These are phyloP conservation scores for Sorghum bicolor DNA, from an alignment of 176 grass and related monocot species.

Conservation along the genomic window Sorghum_bicolor_NCBIv3 NC_012870.2:2182501-2183000, in stretches of 20 bases:
- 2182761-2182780: not conserved
- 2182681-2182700: not conserved
- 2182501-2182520: not conserved
- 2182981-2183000: not conserved
- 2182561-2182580: not conserved
- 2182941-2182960: constrained; percentile 11
- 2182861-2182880: constrained; percentile 78
- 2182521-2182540: not conserved
- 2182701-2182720: no score
- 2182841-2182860: constrained; percentile 84
- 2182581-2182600: not conserved
- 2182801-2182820: constrained; percentile 50
- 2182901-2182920: constrained; percentile 94
- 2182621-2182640: not conserved
- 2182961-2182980: not conserved
- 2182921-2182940: constrained; percentile 19
- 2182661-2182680: not conserved
- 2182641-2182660: not conserved
- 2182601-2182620: not conserved
- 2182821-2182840: constrained; percentile 90
- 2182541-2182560: not conserved
- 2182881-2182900: constrained; percentile 99
- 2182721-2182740: no score
- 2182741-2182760: not conserved
- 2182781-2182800: not conserved